Evolutionary conservation across 2,329 filamentous ascomycete species (phyloP), one percentile per base, ranked within the genome.

Genomic region (Leptodontidium sp.): DNA sequence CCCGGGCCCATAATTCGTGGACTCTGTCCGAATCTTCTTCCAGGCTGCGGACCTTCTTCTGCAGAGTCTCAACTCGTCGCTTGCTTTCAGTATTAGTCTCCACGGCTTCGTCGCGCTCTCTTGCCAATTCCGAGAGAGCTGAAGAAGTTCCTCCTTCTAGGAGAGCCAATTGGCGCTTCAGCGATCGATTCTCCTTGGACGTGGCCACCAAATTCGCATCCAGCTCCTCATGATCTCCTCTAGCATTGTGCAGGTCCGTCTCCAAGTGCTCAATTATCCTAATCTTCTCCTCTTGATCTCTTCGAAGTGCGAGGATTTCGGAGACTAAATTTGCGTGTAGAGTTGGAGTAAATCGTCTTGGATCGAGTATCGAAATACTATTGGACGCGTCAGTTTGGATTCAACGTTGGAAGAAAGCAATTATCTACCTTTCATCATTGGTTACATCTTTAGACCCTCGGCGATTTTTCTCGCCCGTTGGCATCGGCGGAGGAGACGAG

Each of bases 251-350:
- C 43, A 99, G 82, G 32, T 86, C 89, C 1, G 86, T 83, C 80
- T 99, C 96, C 17, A 99, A 84, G 64, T 87, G 89, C 78, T 98
- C 94, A 65, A 99, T 97, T 64, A 93, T 87, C 75, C 89, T 93
- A 55, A 91, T 87, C 81, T 97, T 98, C 52, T 92, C 93, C 77
- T 99, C 96, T 71, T 98, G 88, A 72, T 99, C 96, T 68, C 96
- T 87, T 26, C 94, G 89, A 61, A 99, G 82, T 1, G 90, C 89
- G 49, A 99, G 84, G 71, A 99, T 99, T 79, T 99, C 96, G 0
- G 95, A 95, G 0, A 99, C 95, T 7, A 99, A 84, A 61, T 93
- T 98, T 9, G 96, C 96, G 79, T 98, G 96, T 12, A 99, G 83
- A 0, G 94, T 98, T 1, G 96, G 96, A 0, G 96, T 99, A 77